A percentile compares a stretch with the other conserved stretches of the same genome.
phyloP scores from a whole-genome alignment of 306 rosid genomes.

The Quercus wislizeni region DNA sequence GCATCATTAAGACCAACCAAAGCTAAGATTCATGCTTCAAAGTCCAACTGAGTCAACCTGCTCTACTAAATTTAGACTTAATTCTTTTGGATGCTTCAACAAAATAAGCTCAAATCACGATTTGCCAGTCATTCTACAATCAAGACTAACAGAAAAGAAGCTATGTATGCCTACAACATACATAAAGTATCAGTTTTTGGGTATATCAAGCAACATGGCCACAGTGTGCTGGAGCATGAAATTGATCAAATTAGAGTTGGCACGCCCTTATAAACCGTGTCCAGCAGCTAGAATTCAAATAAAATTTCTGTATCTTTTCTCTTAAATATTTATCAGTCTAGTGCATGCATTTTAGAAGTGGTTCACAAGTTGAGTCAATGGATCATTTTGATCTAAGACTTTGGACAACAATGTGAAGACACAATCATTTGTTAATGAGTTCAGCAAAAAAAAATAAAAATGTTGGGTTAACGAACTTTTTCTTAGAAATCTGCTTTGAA shows the following conservation, averaged over 20 bases:
- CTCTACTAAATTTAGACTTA: not conserved
- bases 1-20: conserved; percentile 30
- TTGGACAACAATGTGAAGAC: not conserved
- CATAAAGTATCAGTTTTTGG: not conserved
- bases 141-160: not conserved
- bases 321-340: not conserved
- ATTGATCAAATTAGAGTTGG: not conserved
- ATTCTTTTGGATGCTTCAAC: not conserved
- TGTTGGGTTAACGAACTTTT: not conserved
- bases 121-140: not conserved
- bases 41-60: not conserved
- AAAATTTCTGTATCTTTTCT: not conserved
- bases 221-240: not conserved
- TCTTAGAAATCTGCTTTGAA: not conserved
- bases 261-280: not conserved
- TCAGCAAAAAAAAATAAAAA: not conserved
- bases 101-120: not conserved
- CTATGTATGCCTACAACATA: not conserved
- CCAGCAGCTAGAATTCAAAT: not conserved
- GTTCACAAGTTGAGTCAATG: not conserved
- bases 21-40: not conserved
- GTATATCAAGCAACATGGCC: not conserved
- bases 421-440: not conserved
- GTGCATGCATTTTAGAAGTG: not conserved
- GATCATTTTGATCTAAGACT: not conserved